A percentile compares a stretch with the other conserved stretches of the same genome.
Evolutionary conservation across 179 eudicot genomes (phyloP).

Genomic region (Gypsophila paniculata): DNA sequence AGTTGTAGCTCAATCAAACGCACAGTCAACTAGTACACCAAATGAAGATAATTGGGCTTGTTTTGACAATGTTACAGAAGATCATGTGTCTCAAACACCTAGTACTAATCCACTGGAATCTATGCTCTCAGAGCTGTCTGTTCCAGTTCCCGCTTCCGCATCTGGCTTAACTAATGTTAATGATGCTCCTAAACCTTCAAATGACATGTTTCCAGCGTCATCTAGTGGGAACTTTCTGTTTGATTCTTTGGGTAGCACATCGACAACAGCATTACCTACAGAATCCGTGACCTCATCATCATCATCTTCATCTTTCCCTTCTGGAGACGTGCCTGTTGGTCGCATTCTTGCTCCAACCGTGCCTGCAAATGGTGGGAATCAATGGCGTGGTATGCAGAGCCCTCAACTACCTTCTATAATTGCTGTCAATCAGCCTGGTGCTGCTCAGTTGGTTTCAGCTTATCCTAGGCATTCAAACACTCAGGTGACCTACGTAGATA

Average conservation of each 20-base stretch:
- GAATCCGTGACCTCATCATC: constrained; percentile 26
- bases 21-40: constrained; percentile 42
- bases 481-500: constrained; percentile 36
- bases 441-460: constrained; percentile 32
- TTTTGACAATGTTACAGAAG: constrained; percentile 56
- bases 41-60: constrained; percentile 77
- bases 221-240: constrained; percentile 31
- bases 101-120: constrained; percentile 53
- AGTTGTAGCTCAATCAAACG: constrained; percentile 29
- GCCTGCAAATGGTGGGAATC: constrained; percentile 36
- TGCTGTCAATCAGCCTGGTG: constrained; percentile 33
- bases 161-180: constrained; percentile 10
- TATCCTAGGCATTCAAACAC: constrained; percentile 35
- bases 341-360: constrained; percentile 23
- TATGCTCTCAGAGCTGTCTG: constrained; percentile 47
- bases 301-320: constrained; percentile 26
- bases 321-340: constrained; percentile 29
- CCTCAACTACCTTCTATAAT: constrained; percentile 43
- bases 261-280: constrained; percentile 32
- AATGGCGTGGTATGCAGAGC: constrained; percentile 50
- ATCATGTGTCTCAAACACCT: constrained; percentile 46
- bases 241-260: constrained; percentile 26
- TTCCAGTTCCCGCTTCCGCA: constrained; percentile 27
- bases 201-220: constrained; percentile 33
- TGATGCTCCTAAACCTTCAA: constrained; percentile 29